Percentiles rank a stretch among this genome's conserved stretches.
These are phyloP conservation scores for Microstroma glucosiphilum DNA, from an alignment of 1,284 basidiomycete genomes.

Conservation along the genomic window DNA sequence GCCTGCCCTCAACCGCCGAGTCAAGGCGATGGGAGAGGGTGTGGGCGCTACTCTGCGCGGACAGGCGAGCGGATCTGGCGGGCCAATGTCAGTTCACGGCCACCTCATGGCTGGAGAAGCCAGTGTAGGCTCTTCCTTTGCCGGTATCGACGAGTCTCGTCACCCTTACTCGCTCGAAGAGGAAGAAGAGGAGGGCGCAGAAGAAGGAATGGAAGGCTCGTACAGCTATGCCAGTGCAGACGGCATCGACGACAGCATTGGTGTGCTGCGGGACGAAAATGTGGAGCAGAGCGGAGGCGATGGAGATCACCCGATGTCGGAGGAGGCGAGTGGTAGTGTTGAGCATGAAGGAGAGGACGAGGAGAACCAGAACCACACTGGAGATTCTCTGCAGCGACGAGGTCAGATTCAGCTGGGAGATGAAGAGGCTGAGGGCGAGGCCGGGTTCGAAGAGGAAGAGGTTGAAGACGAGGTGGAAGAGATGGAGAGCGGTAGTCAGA, in stretches of 20 bases:
- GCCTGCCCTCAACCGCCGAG: conserved; percentile 8
- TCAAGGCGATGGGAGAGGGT: conserved; percentile 16
- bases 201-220: neutral
- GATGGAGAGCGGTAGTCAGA: neutral
- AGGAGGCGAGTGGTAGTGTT: neutral
- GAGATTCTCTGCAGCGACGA: neutral
- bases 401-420: neutral
- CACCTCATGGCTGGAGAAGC: neutral
- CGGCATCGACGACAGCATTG: conserved; percentile 2
- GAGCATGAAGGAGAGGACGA: conserved; percentile 1
- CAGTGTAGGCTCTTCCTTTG: conserved; percentile 3
- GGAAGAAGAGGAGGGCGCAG: neutral
- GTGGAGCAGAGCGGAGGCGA: neutral
- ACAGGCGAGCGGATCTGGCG: neutral
- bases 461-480: neutral
- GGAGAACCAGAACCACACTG: neutral
- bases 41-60: conserved; percentile 10
- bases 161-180: neutral
- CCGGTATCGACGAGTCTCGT: conserved; percentile 4
- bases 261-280: conserved; percentile 1
- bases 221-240: neutral
- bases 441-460: neutral
- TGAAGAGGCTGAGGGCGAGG: neutral
- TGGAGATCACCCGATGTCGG: neutral
- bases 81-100: neutral